Percentiles rank a stretch among this genome's conserved stretches.
These are phyloP conservation scores for Teratosphaeria epicoccoides DNA, from an alignment of 2,329 filamentous ascomycete species.

Conservation along the genomic window DNA sequence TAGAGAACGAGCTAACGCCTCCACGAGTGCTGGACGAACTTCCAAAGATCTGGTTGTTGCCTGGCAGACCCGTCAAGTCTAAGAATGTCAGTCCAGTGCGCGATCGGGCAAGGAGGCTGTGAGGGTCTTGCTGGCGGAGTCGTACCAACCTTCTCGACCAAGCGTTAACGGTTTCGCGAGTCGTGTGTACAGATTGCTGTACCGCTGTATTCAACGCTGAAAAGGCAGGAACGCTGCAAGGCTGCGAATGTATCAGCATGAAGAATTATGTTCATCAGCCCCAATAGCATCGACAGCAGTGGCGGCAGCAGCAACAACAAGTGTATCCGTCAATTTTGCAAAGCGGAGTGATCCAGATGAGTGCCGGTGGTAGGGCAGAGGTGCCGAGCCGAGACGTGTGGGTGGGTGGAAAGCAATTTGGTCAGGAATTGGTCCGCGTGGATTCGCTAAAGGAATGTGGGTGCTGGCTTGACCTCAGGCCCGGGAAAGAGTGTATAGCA, in stretches of 20 bases:
- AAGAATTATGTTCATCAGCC: background rate
- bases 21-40: slow-evolving; percentile 26
- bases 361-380: background rate
- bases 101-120: slow-evolving; percentile 25
- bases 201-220: slow-evolving; percentile 4
- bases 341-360: background rate
- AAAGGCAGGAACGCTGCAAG: slow-evolving; percentile 13
- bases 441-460: background rate
- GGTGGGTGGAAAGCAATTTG: background rate
- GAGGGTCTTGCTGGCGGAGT: background rate
- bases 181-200: background rate
- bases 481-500: background rate
- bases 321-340: background rate
- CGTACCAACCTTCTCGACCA: slow-evolving; percentile 1
- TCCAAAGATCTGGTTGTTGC: slow-evolving; percentile 13
- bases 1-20: slow-evolving; percentile 47
- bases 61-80: slow-evolving; percentile 19
- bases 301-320: background rate
- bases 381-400: background rate
- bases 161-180: background rate
- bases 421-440: background rate
- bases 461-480: background rate
- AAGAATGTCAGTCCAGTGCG: slow-evolving; percentile 26
- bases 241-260: slow-evolving; percentile 3
- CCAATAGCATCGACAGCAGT: background rate